Evolutionary conservation across 371 early-diverging fungal species (phyloP).

Genomic region (Choanephora cucurbitarum): DNA sequence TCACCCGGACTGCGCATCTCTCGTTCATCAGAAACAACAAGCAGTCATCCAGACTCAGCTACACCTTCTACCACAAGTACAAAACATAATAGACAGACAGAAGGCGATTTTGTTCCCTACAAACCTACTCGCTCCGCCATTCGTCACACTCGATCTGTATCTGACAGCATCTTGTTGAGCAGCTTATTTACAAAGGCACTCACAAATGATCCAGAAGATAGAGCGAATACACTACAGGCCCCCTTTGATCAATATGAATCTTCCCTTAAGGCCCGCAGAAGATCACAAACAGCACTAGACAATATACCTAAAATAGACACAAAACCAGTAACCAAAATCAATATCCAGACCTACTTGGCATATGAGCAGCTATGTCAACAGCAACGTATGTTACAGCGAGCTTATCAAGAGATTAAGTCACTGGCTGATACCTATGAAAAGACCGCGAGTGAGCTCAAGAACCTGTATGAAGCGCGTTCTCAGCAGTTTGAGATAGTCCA

Average conservation of each 20-base stretch:
- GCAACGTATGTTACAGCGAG: conserved; percentile 26
- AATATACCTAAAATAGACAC: background rate
- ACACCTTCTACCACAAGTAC: background rate
- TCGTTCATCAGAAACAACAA: conserved; percentile 5
- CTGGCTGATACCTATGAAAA: conserved; percentile 35
- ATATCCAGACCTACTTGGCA: conserved; percentile 37
- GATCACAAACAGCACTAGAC: too few species aligned
- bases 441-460: conserved; percentile 31
- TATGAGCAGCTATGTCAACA: conserved; percentile 43
- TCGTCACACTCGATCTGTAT: conserved; percentile 29
- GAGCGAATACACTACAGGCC: background rate
- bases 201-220: background rate
- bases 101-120: conserved; percentile 24
- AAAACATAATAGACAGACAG: conserved; percentile 4
- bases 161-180: conserved; percentile 18
- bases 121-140: conserved; percentile 7
- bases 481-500: conserved; percentile 36
- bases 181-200: background rate
- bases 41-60: background rate
- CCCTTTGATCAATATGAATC: background rate
- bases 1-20: conserved; percentile 8
- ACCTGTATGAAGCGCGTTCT: conserved; percentile 29
- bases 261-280: background rate
- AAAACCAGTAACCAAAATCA: conserved; percentile 31
- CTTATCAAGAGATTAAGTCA: conserved; percentile 25